These are phyloP conservation scores for Meripilus lineatus DNA, from an alignment of 1,284 basidiomycete species.

Conservation along the genomic window DNA sequence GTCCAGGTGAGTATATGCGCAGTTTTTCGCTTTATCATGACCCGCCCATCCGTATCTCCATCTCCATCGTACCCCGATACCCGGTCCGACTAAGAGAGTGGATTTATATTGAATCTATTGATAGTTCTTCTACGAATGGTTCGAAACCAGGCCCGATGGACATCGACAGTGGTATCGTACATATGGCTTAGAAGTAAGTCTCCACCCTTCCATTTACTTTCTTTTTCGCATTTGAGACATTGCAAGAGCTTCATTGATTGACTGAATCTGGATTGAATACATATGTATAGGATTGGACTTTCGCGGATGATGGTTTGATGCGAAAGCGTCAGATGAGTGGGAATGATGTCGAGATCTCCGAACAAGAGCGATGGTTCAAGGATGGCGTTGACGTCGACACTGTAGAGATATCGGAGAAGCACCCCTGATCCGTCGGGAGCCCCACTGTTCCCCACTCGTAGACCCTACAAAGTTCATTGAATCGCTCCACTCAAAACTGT, in stretches of 20 bases:
- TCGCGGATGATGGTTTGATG: slow-evolving; percentile 49
- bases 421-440: too few species aligned
- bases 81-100: neutral
- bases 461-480: too few species aligned
- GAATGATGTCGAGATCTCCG: slow-evolving; percentile 48
- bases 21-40: neutral
- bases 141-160: slow-evolving; percentile 29
- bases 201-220: neutral
- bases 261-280: neutral
- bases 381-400: slow-evolving; percentile 32
- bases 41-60: neutral
- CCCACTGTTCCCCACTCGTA: too few species aligned
- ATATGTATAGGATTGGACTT: slow-evolving; percentile 50
- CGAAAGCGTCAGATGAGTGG: slow-evolving; percentile 53
- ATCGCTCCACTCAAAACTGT: too few species aligned
- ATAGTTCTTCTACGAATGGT: slow-evolving; percentile 63
- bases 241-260: slow-evolving; percentile 1
- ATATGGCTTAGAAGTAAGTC: slow-evolving; percentile 45
- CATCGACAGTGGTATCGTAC: slow-evolving; percentile 47
- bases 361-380: slow-evolving; percentile 54
- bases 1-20: slow-evolving; percentile 32
- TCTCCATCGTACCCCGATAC: too few species aligned
- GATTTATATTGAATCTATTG: neutral
- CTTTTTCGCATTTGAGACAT: neutral
- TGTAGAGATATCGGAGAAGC: slow-evolving; percentile 20